These are phyloP conservation scores for Entophlyctis helioformis DNA, from an alignment of 192 early-diverging fungal genomes.

Conservation along the genomic window DNA sequence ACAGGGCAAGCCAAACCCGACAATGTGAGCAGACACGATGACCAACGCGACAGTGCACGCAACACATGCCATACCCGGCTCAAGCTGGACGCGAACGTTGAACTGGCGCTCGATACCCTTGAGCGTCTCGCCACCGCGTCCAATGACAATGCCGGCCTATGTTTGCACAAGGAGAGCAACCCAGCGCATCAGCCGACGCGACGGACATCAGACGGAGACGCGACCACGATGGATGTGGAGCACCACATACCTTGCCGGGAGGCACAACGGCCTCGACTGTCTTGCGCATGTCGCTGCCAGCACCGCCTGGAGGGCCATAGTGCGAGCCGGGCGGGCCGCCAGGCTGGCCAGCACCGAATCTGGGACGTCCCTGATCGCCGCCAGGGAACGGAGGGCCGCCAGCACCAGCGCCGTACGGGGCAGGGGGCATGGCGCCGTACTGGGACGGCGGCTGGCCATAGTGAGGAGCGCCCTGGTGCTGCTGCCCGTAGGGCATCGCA, in stretches of 20 bases:
- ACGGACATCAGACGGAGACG: not conserved
- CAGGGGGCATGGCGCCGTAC: not conserved
- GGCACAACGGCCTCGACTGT: slow-evolving; percentile 11
- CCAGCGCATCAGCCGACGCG: slow-evolving; percentile 8
- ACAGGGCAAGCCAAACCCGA: too few relatives aligned
- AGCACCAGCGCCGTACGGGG: not conserved
- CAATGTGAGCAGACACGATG: too few relatives aligned
- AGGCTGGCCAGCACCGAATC: slow-evolving; percentile 7
- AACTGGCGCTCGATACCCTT: slow-evolving; percentile 61
- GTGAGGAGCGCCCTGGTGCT: not conserved
- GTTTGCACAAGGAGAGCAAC: slow-evolving; percentile 43
- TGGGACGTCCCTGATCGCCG: not conserved
- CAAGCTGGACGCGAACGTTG: slow-evolving; percentile 63
- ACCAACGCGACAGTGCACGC: too few relatives aligned
- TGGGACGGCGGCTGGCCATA: not conserved
- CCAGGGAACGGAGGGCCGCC: not conserved
- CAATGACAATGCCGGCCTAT: slow-evolving; percentile 71
- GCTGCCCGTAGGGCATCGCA: not conserved
- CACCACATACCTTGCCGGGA: slow-evolving; percentile 12
- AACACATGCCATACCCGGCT: too few relatives aligned
- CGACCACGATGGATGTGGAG: not conserved
- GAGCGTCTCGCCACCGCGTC: slow-evolving; percentile 64
- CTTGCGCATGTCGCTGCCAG: slow-evolving; percentile 18
- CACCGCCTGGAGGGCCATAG: slow-evolving; percentile 15
- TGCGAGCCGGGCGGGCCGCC: slow-evolving; percentile 6